phyloP scores from a whole-genome alignment of 345 rosid genomes.

The Turnera subulata region DNA sequence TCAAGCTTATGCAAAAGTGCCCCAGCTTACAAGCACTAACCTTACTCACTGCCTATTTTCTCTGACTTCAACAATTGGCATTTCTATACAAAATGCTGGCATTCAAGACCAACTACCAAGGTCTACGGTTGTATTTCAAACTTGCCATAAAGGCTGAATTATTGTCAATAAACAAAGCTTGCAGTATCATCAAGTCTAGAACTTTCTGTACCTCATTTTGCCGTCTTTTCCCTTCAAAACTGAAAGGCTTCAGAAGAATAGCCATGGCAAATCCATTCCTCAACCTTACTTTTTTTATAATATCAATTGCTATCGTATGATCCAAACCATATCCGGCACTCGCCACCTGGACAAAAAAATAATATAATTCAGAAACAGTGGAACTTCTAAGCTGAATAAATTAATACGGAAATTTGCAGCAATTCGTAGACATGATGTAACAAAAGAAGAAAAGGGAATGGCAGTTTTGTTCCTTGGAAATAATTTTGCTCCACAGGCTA shows the following conservation, averaged over 20 bases:
- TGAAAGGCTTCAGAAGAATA: constrained; percentile 77
- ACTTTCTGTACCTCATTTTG: constrained; percentile 62
- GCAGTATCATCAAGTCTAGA: not conserved
- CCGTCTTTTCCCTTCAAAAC: constrained; percentile 89
- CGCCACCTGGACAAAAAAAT: constrained; percentile 41
- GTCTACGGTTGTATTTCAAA: too few relatives aligned
- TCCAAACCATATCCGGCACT: constrained; percentile 79
- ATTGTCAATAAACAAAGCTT: constrained; percentile 1
- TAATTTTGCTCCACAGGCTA: too few relatives aligned
- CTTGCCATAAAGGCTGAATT: too few relatives aligned
- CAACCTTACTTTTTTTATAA: constrained; percentile 51
- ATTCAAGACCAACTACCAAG: too few relatives aligned
- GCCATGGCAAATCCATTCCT: constrained; percentile 56
- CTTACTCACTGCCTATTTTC: not conserved
- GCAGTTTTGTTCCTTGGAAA: too few relatives aligned
- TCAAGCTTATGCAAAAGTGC: not conserved
- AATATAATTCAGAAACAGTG: not conserved
- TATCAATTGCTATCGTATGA: constrained; percentile 50
- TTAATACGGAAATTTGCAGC: too few relatives aligned
- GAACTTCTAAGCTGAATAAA: too few relatives aligned
- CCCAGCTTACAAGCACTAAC: not conserved
- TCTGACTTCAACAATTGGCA: too few relatives aligned
- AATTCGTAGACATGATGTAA: too few relatives aligned
- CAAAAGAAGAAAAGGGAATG: too few relatives aligned
- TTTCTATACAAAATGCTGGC: too few relatives aligned